phyloP scores from a whole-genome alignment of 1,284 basidiomycete genomes.

The Sanguinoderma infundibulare region DNA sequence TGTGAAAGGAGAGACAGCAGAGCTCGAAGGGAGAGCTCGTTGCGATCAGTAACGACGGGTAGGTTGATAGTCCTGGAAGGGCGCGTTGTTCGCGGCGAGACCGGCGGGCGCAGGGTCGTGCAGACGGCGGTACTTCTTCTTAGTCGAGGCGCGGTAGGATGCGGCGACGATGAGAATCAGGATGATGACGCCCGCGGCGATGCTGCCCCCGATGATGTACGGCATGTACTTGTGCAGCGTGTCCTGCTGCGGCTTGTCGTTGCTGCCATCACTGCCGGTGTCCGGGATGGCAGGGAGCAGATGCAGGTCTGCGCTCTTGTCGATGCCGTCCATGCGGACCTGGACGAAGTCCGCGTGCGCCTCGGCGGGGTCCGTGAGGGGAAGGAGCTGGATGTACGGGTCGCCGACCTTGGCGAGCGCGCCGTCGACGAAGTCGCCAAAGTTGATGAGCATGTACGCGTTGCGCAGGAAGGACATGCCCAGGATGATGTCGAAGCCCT shows the following conservation, averaged over 20 bases:
- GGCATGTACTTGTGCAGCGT: constrained; percentile 35
- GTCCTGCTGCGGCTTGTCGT: constrained; percentile 16
- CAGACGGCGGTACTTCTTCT: constrained; percentile 36
- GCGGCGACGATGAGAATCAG: constrained; percentile 27
- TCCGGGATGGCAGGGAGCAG: constrained; percentile 52
- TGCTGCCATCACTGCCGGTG: constrained; percentile 17
- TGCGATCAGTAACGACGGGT: constrained; percentile 31
- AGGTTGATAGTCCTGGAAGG: constrained; percentile 38
- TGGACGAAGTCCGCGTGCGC: constrained; percentile 59
- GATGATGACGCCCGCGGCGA: constrained; percentile 29
- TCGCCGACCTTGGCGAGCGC: constrained; percentile 35
- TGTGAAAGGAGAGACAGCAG: constrained; percentile 6
- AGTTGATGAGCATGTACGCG: constrained; percentile 63
- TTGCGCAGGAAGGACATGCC: constrained; percentile 83
- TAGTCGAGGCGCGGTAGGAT: constrained; percentile 38
- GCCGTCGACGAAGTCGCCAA: constrained; percentile 58
- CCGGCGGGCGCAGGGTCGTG: constrained; percentile 37
- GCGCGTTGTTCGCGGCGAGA: constrained; percentile 23
- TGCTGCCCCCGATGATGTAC: constrained; percentile 37
- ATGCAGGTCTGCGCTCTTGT: constrained; percentile 47
- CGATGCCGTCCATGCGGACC: constrained; percentile 51
- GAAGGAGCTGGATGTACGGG: constrained; percentile 67
- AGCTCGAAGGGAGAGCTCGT: not conserved
- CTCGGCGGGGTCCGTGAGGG: constrained; percentile 44
- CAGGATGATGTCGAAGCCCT: constrained; percentile 73